Base-by-base conservation (phyloP, 208 protist species). In the Endotrypanum monterogeii region DNA sequence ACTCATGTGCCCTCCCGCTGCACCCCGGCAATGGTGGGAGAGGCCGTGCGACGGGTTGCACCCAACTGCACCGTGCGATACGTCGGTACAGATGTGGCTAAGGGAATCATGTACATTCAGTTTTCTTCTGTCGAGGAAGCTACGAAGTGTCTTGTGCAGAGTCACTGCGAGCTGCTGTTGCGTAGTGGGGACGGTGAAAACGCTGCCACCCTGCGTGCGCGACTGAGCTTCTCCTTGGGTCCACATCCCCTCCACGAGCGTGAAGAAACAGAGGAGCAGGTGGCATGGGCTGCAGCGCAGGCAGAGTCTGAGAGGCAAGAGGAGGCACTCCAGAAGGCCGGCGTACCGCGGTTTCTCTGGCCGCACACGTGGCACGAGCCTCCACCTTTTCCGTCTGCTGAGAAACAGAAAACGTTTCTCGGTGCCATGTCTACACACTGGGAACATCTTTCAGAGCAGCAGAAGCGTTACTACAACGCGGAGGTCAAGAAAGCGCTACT, bases 401-500 rank as follows among this genome's bases (percentile, higher is more conserved):
- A 83, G 56, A 86, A 71, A 55, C 84, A 91, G 54, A 88, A 85
- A 61, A 56, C 41, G 23, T 94, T 92, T 56, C 82, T 96, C 12
- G 57, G 76, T 39, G 32, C 78, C 65, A 79, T 96, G 58, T 93
- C 86, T 18, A 35, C 71, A 11, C 78, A 95, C 81, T 96, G 92
- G 92, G 74, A 80, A 2, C 71, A 81, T n/a, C 82, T 96, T 32
- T 87, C 90, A 4, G 77, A 82, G 23, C 74, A 60, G 46, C 92
- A 96, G 78, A 85, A 85, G 73, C 80, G 77, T n/a, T 96, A 89
- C 79, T 96, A 96, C 74, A 89, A 96, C 50, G 79, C 86, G 1
- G 57, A 86, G 51, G 90, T 96, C 46, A 83, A 85, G 63, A 67
- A 78, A 41, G 85, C 85, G 30, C 63, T 95, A 65, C 67, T 61